Evolutionary conservation across 108 stramenopile species (phyloP), one percentile per base, ranked within the genome.

Genomic region (Nannochloropsis salina): DNA sequence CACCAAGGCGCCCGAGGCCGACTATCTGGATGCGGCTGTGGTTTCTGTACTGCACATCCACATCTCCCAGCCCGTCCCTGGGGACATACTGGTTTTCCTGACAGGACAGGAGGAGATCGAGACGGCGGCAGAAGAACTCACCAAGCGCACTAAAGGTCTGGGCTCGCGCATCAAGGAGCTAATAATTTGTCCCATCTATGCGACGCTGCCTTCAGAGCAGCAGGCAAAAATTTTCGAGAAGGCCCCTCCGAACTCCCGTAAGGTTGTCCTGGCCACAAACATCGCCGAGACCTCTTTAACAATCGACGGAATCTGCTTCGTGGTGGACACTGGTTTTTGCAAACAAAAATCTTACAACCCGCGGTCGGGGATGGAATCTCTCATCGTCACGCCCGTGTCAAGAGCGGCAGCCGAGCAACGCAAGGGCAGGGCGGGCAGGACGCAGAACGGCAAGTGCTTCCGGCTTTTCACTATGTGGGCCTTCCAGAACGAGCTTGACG

Each of bases 51-150:
- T 99, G 45, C 99, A 99, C 89, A 97, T 97, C 83, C 99, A 99
- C 87, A 94, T 99, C 51, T 94, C 96, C 41, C 98, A 99, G 90
- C 96, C 96, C 1, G 88, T 97, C 11, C 94, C 96, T 79, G 99
- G 99, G 12, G 99, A 99, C 89, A 94, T 98, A 85, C 93, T 99
- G 31, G 95, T 99, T 41, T 99, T 99, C 88, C 87, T 98, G 1
- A 98, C 98, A 2, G 99, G 99, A 51, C 98, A 99, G 88, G 99
- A 98, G 89, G 99, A 99, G 84, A 99, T 99, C 88, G 99, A 99
- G 88, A 95, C 96, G 5, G 96, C 96, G 9, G 92, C 93, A 20
- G 98, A 99, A 92, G 97, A 95, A 44, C 89, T 99, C 20, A 91
- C 92, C 5, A 91, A 94, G 85, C 92, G 98, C 31, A 94, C 95